Evolutionary conservation across 176 grass and related monocot genomes (phyloP).

Genomic region (Otatea glauca): DNA sequence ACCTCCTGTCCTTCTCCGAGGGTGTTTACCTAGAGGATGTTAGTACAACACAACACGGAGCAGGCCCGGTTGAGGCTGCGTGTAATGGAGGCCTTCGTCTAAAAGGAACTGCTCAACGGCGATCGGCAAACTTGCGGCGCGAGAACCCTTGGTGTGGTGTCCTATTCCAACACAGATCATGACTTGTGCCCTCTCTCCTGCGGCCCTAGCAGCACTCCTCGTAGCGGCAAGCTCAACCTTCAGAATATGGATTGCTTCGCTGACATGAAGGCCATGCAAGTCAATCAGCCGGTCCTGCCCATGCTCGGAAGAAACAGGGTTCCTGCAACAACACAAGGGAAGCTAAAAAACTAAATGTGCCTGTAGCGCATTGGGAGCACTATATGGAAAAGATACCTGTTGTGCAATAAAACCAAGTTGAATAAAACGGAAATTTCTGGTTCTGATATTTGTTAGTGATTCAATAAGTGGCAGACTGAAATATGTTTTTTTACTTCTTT

Average conservation of each 20-base stretch:
- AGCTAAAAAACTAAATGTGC: background rate
- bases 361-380: background rate
- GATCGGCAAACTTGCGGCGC: conserved; percentile 48
- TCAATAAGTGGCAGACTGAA: background rate
- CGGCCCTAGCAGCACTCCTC: conserved; percentile 43
- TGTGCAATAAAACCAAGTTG: background rate
- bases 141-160: conserved; percentile 60
- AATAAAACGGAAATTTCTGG: background rate
- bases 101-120: conserved; percentile 57
- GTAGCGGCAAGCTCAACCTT: conserved; percentile 50
- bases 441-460: conserved; percentile 11
- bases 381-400: background rate
- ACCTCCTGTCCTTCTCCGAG: background rate
- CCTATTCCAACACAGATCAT: conserved; percentile 60
- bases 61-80: conserved; percentile 59
- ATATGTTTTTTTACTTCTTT: background rate
- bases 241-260: conserved; percentile 56
- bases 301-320: conserved; percentile 6
- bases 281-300: conserved; percentile 53
- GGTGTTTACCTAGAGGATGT: conserved; percentile 25
- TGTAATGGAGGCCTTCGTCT: conserved; percentile 55
- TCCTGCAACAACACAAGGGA: conserved; percentile 46
- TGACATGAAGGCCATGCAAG: conserved; percentile 65
- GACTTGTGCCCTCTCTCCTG: conserved; percentile 45
- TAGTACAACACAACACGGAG: conserved; percentile 50